phyloP scores from a whole-genome alignment of 2,329 filamentous ascomycete species.

The Tolypocladium paradoxum region DNA sequence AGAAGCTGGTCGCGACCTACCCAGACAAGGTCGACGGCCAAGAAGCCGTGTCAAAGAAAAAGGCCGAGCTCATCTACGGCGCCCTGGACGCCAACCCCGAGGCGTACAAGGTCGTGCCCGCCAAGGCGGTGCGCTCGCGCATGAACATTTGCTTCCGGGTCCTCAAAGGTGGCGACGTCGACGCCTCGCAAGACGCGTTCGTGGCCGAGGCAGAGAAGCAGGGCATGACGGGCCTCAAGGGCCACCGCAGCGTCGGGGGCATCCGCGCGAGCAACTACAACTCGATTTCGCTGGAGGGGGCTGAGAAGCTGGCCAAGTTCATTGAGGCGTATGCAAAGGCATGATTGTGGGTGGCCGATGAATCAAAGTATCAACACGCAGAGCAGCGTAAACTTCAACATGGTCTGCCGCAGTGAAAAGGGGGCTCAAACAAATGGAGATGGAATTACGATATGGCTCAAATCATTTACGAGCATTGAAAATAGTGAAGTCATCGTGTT shows the following conservation, averaged over 20 bases:
- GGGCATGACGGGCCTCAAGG: constrained; percentile 72
- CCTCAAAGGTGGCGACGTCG: constrained; percentile 44
- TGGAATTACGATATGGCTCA: background rate
- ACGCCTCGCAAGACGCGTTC: constrained; percentile 69
- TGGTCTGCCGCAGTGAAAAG: background rate
- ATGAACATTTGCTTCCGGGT: constrained; percentile 97
- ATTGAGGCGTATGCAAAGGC: constrained; percentile 41
- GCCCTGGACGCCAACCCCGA: constrained; percentile 63
- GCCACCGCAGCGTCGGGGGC: constrained; percentile 77
- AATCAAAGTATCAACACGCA: background rate
- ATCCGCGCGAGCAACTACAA: constrained; percentile 88
- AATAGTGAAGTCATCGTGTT: background rate
- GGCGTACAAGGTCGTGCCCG: constrained; percentile 68
- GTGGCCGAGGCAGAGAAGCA: constrained; percentile 57
- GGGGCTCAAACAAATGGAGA: background rate
- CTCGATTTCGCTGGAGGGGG: constrained; percentile 58
- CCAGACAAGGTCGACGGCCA: constrained; percentile 66
- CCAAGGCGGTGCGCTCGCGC: constrained; percentile 63
- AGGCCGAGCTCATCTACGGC: constrained; percentile 66
- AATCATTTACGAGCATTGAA: background rate
- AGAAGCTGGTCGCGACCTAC: constrained; percentile 56
- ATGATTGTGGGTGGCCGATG: constrained; percentile 5
- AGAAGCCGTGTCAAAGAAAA: constrained; percentile 59
- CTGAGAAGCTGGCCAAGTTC: constrained; percentile 56
- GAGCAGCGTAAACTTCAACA: background rate